These are phyloP conservation scores for Suillus discolor DNA, from an alignment of 768 basidiomycete species.

Conservation along the genomic window DNA sequence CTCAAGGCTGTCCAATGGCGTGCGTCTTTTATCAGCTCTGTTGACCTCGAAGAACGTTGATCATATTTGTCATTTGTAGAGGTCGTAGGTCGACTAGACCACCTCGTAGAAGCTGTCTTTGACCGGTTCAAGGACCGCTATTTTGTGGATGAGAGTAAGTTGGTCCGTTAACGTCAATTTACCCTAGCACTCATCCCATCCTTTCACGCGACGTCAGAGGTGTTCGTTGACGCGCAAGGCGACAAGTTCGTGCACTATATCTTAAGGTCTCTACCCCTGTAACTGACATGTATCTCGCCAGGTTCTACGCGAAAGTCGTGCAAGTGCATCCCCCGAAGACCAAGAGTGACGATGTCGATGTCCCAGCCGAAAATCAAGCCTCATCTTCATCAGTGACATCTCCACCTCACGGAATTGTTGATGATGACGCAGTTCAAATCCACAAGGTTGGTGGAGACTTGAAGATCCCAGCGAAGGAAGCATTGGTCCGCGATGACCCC, in stretches of 20 bases:
- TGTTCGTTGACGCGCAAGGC: constrained; percentile 84
- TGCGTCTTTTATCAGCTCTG: constrained; percentile 49
- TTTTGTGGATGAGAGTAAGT: constrained; percentile 88
- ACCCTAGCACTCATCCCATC: constrained; percentile 19
- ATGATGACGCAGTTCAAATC: constrained; percentile 50
- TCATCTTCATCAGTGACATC: constrained; percentile 50
- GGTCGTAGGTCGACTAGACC: constrained; percentile 95
- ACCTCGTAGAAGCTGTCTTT: constrained; percentile 91
- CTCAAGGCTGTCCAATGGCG: constrained; percentile 96
- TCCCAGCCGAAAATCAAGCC: constrained; percentile 27
- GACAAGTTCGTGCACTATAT: constrained; percentile 66
- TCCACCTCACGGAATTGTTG: constrained; percentile 43
- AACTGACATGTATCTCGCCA: constrained; percentile 34
- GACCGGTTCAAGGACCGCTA: constrained; percentile 97
- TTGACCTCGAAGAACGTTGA: constrained; percentile 15
- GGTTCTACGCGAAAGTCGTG: constrained; percentile 82
- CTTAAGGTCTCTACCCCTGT: constrained; percentile 5
- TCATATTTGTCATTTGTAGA: constrained; percentile 49
- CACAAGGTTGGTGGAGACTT: constrained; percentile 84
- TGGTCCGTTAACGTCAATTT: constrained; percentile 10
- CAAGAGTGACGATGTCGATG: constrained; percentile 42
- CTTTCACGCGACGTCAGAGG: constrained; percentile 49
- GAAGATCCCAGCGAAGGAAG: constrained; percentile 71
- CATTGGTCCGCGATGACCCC: constrained; percentile 74
- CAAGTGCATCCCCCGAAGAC: constrained; percentile 74